These are phyloP conservation scores for Leccinum variicolor DNA, from an alignment of 768 basidiomycete genomes.

Conservation along the genomic window DNA sequence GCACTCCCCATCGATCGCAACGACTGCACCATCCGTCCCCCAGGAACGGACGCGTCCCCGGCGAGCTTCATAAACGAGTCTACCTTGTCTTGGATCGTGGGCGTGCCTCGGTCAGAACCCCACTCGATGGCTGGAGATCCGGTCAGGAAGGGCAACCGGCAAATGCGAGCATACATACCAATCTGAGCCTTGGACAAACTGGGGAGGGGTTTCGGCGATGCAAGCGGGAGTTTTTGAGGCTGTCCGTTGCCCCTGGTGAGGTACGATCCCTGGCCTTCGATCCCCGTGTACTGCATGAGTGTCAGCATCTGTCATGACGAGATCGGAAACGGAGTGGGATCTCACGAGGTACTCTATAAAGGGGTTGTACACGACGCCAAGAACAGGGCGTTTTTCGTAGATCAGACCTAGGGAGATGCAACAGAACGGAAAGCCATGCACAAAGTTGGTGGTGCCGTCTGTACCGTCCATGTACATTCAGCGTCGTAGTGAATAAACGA, in stretches of 20 bases:
- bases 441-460: constrained; percentile 90
- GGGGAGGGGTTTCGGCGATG: constrained; percentile 56
- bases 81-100: constrained; percentile 54
- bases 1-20: constrained; percentile 82
- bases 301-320: not conserved
- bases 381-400: constrained; percentile 72
- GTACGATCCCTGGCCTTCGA: constrained; percentile 77
- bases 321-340: not conserved
- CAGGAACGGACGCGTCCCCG: constrained; percentile 61
- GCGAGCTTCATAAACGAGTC: constrained; percentile 72
- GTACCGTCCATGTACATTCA: not conserved
- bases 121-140: constrained; percentile 69
- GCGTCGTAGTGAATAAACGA: not conserved
- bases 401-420: constrained; percentile 92
- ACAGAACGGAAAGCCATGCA: constrained; percentile 82
- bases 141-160: constrained; percentile 2
- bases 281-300: constrained; percentile 61
- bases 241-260: constrained; percentile 49
- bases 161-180: constrained; percentile 35
- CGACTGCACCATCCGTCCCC: constrained; percentile 83
- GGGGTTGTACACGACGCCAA: constrained; percentile 93
- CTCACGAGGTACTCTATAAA: constrained; percentile 79
- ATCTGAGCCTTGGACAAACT: constrained; percentile 72
- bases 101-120: constrained; percentile 71
- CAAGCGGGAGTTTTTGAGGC: constrained; percentile 63